phyloP scores from a whole-genome alignment of 2,329 filamentous ascomycete genomes.

The Talaromyces sp. region DNA sequence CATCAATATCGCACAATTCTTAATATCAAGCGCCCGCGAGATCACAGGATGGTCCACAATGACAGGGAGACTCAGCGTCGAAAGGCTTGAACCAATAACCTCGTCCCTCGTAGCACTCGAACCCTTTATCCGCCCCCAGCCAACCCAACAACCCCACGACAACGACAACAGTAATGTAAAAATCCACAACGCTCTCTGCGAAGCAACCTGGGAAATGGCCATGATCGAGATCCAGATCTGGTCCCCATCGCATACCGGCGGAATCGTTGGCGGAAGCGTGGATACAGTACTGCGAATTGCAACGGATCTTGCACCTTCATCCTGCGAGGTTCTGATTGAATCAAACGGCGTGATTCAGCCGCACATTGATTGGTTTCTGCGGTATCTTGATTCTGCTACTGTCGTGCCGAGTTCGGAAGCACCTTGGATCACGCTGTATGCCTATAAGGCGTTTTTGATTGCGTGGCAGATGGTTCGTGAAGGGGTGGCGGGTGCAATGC shows the following conservation, averaged over 20 bases:
- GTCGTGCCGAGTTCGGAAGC: slow-evolving; percentile 29
- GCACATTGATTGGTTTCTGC: slow-evolving; percentile 41
- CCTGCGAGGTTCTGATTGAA: slow-evolving; percentile 33
- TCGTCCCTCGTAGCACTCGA: slow-evolving; percentile 36
- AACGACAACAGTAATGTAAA: too few species aligned
- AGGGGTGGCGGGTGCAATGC: slow-evolving; percentile 33
- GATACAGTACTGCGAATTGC: slow-evolving; percentile 34
- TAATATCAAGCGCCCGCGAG: slow-evolving; percentile 42
- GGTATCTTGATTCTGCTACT: slow-evolving; percentile 30
- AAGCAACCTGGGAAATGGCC: slow-evolving; percentile 42
- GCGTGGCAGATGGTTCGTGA: slow-evolving; percentile 38
- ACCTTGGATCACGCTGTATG: slow-evolving; percentile 41
- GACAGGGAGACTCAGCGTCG: slow-evolving; percentile 41
- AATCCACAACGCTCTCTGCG: slow-evolving; percentile 21
- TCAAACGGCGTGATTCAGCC: slow-evolving; percentile 30
- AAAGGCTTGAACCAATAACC: slow-evolving; percentile 35
- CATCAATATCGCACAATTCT: slow-evolving; percentile 42
- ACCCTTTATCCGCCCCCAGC: slow-evolving; percentile 25
- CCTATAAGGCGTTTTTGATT: slow-evolving; percentile 42
- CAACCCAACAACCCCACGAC: too few species aligned
- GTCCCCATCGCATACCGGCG: slow-evolving; percentile 41
- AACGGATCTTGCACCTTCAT: slow-evolving; percentile 28
- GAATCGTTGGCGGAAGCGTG: slow-evolving; percentile 37
- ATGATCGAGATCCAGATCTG: slow-evolving; percentile 45
- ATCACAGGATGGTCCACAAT: slow-evolving; percentile 45